phyloP scores from a whole-genome alignment of 345 rosid genomes.

The Pistacia atlantica region DNA sequence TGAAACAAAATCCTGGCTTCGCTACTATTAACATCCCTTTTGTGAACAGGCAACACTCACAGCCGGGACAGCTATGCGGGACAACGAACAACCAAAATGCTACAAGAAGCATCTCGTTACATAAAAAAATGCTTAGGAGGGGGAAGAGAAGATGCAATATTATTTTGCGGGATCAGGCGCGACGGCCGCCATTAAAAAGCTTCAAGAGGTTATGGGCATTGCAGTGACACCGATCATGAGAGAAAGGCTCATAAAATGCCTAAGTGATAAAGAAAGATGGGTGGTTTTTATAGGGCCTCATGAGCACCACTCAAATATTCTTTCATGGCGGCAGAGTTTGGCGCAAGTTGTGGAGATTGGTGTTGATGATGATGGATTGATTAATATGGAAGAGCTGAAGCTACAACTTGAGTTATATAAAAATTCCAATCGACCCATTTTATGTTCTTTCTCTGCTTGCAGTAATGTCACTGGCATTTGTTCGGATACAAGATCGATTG shows the following conservation, averaged over 20 bases:
- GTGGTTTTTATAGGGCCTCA: conserved; percentile 60
- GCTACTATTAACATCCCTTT: neutral
- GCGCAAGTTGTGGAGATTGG: conserved; percentile 61
- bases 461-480: conserved; percentile 56
- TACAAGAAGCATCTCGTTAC: conserved; percentile 45
- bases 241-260: conserved; percentile 36
- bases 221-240: conserved; percentile 45
- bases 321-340: conserved; percentile 60
- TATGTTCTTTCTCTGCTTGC: conserved; percentile 64
- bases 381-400: conserved; percentile 37
- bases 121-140: conserved; percentile 56
- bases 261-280: conserved; percentile 49
- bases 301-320: conserved; percentile 69
- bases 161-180: conserved; percentile 62
- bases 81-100: conserved; percentile 46
- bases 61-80: conserved; percentile 59
- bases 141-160: conserved; percentile 38
- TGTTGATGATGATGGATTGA: neutral
- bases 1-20: too few species aligned
- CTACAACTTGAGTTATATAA: conserved; percentile 27
- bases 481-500: conserved; percentile 46
- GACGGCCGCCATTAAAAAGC: conserved; percentile 54
- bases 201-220: conserved; percentile 62
- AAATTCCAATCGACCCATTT: conserved; percentile 39
- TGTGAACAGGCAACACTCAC: conserved; percentile 51